These are phyloP conservation scores for Paracamarosporium sp. DNA, from an alignment of 2,329 filamentous ascomycete species.

Conservation along the genomic window DNA sequence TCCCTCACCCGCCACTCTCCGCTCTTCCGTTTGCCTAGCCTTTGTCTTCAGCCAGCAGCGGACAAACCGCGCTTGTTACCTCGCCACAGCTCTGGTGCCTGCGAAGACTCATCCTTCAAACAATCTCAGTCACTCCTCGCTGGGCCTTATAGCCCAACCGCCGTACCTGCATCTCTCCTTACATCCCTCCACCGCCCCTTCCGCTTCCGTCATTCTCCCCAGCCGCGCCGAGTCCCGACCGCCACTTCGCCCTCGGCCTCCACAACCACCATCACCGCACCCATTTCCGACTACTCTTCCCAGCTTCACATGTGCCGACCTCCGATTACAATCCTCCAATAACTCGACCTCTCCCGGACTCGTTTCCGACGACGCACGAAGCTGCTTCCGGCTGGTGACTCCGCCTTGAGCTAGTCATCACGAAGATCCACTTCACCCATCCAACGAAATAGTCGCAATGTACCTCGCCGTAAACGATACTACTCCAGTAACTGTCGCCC, in stretches of 20 bases:
- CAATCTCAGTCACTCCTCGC: slow-evolving; percentile 1
- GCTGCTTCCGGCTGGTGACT: slow-evolving; percentile 37
- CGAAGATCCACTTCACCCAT: slow-evolving; percentile 33
- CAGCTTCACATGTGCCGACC: slow-evolving; percentile 23
- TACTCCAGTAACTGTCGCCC: slow-evolving; percentile 54
- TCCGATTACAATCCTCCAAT: slow-evolving; percentile 35
- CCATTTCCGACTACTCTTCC: slow-evolving; percentile 13
- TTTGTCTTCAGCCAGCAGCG: slow-evolving; percentile 13
- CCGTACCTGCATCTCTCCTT: slow-evolving; percentile 26
- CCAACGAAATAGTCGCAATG: slow-evolving; percentile 43
- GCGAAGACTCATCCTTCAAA: slow-evolving; percentile 8
- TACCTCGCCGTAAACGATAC: slow-evolving; percentile 34
- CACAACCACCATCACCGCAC: slow-evolving; percentile 16
- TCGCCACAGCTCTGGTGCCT: slow-evolving; percentile 14
- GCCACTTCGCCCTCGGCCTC: slow-evolving; percentile 23
- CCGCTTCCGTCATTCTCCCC: slow-evolving; percentile 28
- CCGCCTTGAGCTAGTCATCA: slow-evolving; percentile 31
- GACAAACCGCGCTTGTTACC: slow-evolving; percentile 6
- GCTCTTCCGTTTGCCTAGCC: slow-evolving; percentile 13
- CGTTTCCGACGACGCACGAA: slow-evolving; percentile 27
- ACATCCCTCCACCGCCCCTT: slow-evolving; percentile 20
- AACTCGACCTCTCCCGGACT: slow-evolving; percentile 18
- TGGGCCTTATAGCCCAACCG: slow-evolving; percentile 9
- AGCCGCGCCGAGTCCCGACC: slow-evolving; percentile 24
- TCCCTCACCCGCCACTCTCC: slow-evolving; percentile 8